phyloP scores from a whole-genome alignment of 2,329 filamentous ascomycete genomes.

The Acarospora socialis region DNA sequence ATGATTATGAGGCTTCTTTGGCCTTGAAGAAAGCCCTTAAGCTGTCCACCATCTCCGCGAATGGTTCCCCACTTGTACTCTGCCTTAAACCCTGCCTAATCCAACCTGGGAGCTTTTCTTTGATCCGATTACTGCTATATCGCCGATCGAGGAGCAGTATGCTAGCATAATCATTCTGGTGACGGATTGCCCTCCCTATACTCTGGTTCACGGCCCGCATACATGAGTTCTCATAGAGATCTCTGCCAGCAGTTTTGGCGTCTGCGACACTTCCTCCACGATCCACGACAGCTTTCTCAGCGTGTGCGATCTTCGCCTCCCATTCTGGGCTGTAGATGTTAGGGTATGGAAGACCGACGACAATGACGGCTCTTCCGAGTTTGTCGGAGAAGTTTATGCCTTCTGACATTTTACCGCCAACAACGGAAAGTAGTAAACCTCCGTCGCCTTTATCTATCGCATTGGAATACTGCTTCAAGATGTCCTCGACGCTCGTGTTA shows the following conservation, averaged over 20 bases:
- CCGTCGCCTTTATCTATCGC: slow-evolving; percentile 51
- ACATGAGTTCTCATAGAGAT: slow-evolving; percentile 87
- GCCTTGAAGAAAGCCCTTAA: not conserved
- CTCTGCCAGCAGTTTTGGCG: slow-evolving; percentile 43
- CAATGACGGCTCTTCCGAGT: slow-evolving; percentile 74
- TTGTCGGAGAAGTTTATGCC: slow-evolving; percentile 95
- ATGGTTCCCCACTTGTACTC: slow-evolving; percentile 34
- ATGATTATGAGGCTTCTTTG: not conserved
- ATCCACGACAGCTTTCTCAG: slow-evolving; percentile 47
- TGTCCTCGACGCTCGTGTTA: slow-evolving; percentile 43
- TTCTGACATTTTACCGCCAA: slow-evolving; percentile 89
- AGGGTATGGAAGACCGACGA: slow-evolving; percentile 87
- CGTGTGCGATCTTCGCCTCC: slow-evolving; percentile 80
- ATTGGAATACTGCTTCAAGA: slow-evolving; percentile 57
- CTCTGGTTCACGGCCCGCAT: slow-evolving; percentile 97
- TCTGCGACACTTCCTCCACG: slow-evolving; percentile 16
- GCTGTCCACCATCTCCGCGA: not conserved
- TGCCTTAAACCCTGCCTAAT: slow-evolving; percentile 55
- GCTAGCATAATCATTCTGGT: slow-evolving; percentile 75
- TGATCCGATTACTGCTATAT: slow-evolving; percentile 61
- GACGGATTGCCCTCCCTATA: slow-evolving; percentile 81
- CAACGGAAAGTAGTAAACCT: slow-evolving; percentile 73
- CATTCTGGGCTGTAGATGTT: slow-evolving; percentile 82
- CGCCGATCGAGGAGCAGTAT: slow-evolving; percentile 75
- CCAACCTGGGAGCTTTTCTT: slow-evolving; percentile 74